Evolutionary conservation across 306 rosid genomes (phyloP), one percentile per base, ranked within the genome.

Genomic region (Casuarina glauca): DNA sequence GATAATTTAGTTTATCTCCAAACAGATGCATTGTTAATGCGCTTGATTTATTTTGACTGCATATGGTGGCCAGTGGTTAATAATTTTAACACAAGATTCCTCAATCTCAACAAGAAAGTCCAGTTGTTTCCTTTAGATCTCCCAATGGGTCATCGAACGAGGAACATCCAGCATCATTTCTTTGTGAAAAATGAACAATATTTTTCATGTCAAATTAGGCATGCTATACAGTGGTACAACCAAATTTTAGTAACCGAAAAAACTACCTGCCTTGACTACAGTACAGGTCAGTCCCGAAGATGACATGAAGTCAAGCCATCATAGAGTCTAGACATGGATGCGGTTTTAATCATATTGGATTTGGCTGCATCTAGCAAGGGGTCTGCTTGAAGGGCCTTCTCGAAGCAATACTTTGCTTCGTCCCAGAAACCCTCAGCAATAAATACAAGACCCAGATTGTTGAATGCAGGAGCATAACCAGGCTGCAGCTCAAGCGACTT

Each of bases 391-490:
- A 95, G 86, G 77, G 98, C 97, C 76, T 89, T 95, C 70, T 89
- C 88, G 57, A 95, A 95, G 79, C 97, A 95, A 64, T 87, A 86
- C 82, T 88, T 92, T 63, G 98, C 98, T 81, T 91, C 98, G 82
- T 91, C 98, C 94, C 81, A 87, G 66, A 79, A 84, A 79, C 97
- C 91, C 90, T 95, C 97, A 2, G 98, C 97, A 62, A 92, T 87
- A 85, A 95, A 92, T 48, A 92, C 98, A 36, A 95, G 95, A 62
- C 98, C 97, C 61, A 95, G 82, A 77, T 95, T 95, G 89, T 92
- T 92, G 76, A 84, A 88, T 45, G 97, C 97, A 45, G 97, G 97
- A 78, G 98, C 96, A 83, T 95, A 95, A 67, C 97, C 97, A 17
- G 98, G 96, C 66, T 78, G 88, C 51, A 95, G 85, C 73, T 92